phyloP scores from a whole-genome alignment of 768 basidiomycete genomes.

The Kwoniella shandongensis region DNA sequence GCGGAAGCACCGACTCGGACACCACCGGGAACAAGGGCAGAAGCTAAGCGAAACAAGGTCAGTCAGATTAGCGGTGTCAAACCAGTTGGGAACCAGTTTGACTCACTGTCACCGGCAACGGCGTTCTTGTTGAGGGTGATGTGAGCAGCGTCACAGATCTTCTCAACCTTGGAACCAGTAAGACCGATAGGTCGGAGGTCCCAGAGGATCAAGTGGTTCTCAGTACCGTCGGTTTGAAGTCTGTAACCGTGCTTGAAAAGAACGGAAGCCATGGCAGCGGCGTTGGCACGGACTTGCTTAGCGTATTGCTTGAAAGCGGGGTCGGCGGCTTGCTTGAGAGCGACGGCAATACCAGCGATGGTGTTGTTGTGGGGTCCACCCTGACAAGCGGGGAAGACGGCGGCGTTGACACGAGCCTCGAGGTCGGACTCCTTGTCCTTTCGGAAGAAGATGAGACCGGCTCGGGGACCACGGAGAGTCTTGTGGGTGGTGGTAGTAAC shows the following conservation, averaged over 20 bases:
- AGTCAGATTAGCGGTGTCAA: constrained; percentile 1
- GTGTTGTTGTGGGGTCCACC: constrained; percentile 99
- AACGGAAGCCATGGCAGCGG: constrained; percentile 68
- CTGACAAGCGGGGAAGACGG: constrained; percentile 99
- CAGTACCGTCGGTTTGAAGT: constrained; percentile 93
- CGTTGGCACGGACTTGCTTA: constrained; percentile 89
- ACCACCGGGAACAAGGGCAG: constrained; percentile 92
- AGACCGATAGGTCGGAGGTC: constrained; percentile 90
- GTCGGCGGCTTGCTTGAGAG: constrained; percentile 84
- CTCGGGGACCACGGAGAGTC: constrained; percentile 96
- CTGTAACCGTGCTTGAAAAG: constrained; percentile 83
- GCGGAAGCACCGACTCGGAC: constrained; percentile 95
- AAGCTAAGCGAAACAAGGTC: constrained; percentile 55
- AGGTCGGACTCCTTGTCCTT: constrained; percentile 87
- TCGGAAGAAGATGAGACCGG: constrained; percentile 97
- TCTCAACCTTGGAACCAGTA: constrained; percentile 98
- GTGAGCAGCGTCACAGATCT: constrained; percentile 92
- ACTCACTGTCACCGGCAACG: constrained; percentile 79
- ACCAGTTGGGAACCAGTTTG: background rate
- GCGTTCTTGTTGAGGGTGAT: constrained; percentile 89
- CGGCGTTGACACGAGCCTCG: constrained; percentile 95
- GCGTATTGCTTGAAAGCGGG: constrained; percentile 90
- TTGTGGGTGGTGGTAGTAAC: constrained; percentile 99
- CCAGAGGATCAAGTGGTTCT: constrained; percentile 98
- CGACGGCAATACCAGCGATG: constrained; percentile 90